These are phyloP conservation scores for Fusarium fujikuroi DNA, from an alignment of 2,329 filamentous ascomycete genomes.

Conservation along the genomic window DNA sequence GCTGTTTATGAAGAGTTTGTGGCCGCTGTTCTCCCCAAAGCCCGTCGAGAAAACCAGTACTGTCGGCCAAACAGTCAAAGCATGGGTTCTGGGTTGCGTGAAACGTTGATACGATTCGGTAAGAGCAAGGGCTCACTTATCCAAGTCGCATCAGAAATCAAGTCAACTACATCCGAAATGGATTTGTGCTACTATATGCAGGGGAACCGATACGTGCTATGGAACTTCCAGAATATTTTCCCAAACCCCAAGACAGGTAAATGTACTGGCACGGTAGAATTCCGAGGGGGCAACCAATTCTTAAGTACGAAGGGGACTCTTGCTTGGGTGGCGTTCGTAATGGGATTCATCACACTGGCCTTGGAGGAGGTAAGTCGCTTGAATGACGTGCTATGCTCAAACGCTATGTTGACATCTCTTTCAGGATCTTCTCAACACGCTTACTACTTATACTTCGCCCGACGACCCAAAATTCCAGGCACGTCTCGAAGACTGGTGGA, in stretches of 20 bases:
- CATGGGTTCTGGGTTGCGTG: slow-evolving; percentile 45
- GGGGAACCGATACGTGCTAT: slow-evolving; percentile 53
- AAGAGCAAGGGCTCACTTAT: slow-evolving; percentile 42
- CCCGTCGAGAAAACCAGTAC: slow-evolving; percentile 51
- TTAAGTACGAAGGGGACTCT: slow-evolving; percentile 51
- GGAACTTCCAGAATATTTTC: slow-evolving; percentile 55
- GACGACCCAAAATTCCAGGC: slow-evolving; percentile 46
- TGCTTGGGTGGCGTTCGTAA: slow-evolving; percentile 53
- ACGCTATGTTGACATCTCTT: slow-evolving; percentile 9
- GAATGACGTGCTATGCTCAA: not conserved
- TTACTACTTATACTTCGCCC: slow-evolving; percentile 43
- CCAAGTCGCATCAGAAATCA: slow-evolving; percentile 47
- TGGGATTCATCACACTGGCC: slow-evolving; percentile 53
- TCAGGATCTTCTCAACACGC: slow-evolving; percentile 49
- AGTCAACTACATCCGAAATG: slow-evolving; percentile 39
- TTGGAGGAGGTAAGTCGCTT: slow-evolving; percentile 47
- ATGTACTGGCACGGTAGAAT: slow-evolving; percentile 53
- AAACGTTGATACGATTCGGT: slow-evolving; percentile 44
- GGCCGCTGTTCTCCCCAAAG: slow-evolving; percentile 46
- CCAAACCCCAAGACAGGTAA: slow-evolving; percentile 51
- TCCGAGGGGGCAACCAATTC: slow-evolving; percentile 54
- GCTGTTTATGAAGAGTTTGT: slow-evolving; percentile 51
- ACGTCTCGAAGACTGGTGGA: slow-evolving; percentile 50
- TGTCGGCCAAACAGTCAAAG: slow-evolving; percentile 50
- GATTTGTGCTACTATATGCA: slow-evolving; percentile 54